Evolutionary conservation across 805 yeast genomes (phyloP).

Genomic region (Lipomyces japonicus): DNA sequence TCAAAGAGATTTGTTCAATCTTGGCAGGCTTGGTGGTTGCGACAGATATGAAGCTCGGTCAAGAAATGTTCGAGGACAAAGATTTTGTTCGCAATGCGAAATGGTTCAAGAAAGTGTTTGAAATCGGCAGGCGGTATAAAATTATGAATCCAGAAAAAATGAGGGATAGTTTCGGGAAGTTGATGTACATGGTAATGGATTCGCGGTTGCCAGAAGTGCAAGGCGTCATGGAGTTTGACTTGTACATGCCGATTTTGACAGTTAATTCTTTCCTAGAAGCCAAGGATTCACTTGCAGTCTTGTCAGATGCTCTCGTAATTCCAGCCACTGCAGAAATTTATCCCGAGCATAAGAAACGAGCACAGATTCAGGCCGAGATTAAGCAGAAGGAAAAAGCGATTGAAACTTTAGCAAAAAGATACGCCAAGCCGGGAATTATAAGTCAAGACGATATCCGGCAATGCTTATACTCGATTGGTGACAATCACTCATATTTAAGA

Average conservation of each 20-base stretch:
- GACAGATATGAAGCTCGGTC: slow-evolving; percentile 67
- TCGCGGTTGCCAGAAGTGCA: slow-evolving; percentile 68
- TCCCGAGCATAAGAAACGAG: slow-evolving; percentile 55
- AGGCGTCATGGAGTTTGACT: slow-evolving; percentile 69
- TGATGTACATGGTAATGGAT: slow-evolving; percentile 80
- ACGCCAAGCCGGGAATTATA: slow-evolving; percentile 41
- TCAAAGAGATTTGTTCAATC: slow-evolving; percentile 73
- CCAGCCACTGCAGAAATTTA: slow-evolving; percentile 66
- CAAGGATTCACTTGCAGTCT: slow-evolving; percentile 41
- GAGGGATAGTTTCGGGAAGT: slow-evolving; percentile 74
- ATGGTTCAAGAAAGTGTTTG: slow-evolving; percentile 70
- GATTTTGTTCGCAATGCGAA: slow-evolving; percentile 65
- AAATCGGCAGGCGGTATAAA: slow-evolving; percentile 75
- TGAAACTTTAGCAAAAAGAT: slow-evolving; percentile 52
- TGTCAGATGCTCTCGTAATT: slow-evolving; percentile 56
- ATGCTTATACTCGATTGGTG: slow-evolving; percentile 72
- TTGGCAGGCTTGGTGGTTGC: slow-evolving; percentile 76
- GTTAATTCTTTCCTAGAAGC: slow-evolving; percentile 49
- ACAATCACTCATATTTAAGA: slow-evolving; percentile 67
- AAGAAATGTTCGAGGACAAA: slow-evolving; percentile 58
- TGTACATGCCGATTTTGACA: slow-evolving; percentile 67
- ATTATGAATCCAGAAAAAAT: slow-evolving; percentile 80
- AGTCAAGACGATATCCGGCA: slow-evolving; percentile 64
- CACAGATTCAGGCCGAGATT: slow-evolving; percentile 55
- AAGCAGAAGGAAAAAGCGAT: slow-evolving; percentile 66